phyloP scores from a whole-genome alignment of 257 asterid genomes.

The Solanum tarapatanum region DNA sequence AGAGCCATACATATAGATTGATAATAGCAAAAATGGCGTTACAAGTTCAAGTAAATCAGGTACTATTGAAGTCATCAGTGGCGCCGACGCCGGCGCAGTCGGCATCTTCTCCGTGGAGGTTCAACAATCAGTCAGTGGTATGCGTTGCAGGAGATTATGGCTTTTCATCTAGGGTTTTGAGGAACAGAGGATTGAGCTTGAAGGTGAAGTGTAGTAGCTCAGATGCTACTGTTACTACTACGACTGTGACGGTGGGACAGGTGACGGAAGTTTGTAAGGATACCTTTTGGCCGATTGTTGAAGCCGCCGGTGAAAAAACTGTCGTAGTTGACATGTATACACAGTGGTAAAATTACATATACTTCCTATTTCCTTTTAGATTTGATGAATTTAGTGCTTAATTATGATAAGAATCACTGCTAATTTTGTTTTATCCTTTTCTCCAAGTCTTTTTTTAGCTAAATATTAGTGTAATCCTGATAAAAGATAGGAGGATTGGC shows the following conservation, averaged over 20 bases:
- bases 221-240: constrained; percentile 31
- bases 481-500: background rate
- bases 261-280: constrained; percentile 56
- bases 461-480: background rate
- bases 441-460: background rate
- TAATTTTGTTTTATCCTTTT: background rate
- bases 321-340: constrained; percentile 86
- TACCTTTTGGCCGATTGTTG: constrained; percentile 76
- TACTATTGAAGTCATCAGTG: constrained; percentile 30
- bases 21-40: constrained; percentile 37
- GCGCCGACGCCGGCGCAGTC: background rate
- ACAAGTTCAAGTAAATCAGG: constrained; percentile 37
- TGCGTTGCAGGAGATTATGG: constrained; percentile 39
- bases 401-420: background rate
- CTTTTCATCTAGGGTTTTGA: constrained; percentile 8
- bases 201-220: constrained; percentile 31
- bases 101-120: constrained; percentile 14
- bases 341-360: constrained; percentile 44
- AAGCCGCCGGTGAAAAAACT: constrained; percentile 62
- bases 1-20: background rate
- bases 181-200: constrained; percentile 20
- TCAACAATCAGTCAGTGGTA: constrained; percentile 29
- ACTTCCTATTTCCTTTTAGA: background rate
- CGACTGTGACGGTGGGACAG: constrained; percentile 36
- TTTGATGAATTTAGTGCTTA: background rate